Percentiles rank a stretch among this genome's conserved stretches.
Conservation (phyloP, 164 flowering plant genomes). For the Magnolia officinalis region DNA sequence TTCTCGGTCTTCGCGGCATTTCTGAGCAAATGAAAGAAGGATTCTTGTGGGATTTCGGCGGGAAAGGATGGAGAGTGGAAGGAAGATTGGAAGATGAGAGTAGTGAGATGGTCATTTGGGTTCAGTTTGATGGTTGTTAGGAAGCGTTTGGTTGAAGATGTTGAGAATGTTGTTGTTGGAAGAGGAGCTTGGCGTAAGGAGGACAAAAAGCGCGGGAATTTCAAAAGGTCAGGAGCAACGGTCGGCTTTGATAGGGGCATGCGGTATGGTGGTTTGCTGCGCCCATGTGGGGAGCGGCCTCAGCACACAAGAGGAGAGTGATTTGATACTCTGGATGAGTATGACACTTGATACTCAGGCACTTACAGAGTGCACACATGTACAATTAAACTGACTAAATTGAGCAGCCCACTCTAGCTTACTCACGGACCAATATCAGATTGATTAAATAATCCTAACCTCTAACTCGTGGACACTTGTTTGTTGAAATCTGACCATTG, state of each 20-base stretch:
- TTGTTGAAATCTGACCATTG: too few species aligned
- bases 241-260: constrained; percentile 5
- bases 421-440: too few species aligned
- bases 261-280: neutral
- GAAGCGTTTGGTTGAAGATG: constrained; percentile 2
- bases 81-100: neutral
- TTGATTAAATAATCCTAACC: too few species aligned
- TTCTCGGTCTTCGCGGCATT: neutral
- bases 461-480: too few species aligned
- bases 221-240: constrained; percentile 8
- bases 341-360: too few species aligned
- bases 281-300: neutral
- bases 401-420: too few species aligned
- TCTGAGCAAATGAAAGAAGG: neutral
- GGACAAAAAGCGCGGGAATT: constrained; percentile 11
- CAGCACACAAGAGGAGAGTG: too few species aligned
- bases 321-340: too few species aligned
- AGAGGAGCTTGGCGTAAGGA: neutral
- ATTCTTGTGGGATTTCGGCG: neutral
- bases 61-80: neutral
- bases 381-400: too few species aligned
- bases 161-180: neutral
- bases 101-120: neutral
- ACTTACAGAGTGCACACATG: too few species aligned
- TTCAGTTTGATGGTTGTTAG: neutral